Evolutionary conservation across 108 stramenopile species (phyloP).

Genomic region (Nitzschia palea): DNA sequence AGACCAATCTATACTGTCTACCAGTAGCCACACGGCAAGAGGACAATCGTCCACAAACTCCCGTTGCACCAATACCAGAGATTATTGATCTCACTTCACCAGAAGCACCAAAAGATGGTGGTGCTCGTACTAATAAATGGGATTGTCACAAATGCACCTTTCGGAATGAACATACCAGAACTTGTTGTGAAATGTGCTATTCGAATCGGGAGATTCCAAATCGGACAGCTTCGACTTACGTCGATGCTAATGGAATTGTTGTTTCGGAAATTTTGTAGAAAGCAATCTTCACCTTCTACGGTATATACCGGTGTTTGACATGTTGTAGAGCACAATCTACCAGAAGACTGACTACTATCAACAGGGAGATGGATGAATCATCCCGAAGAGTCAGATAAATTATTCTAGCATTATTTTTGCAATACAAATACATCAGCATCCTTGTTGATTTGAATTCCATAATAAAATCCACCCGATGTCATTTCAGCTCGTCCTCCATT

Average conservation of each 20-base stretch:
- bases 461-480: conserved; percentile 76
- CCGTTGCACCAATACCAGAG: background rate
- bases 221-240: too few relatives aligned
- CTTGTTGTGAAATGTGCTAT: too few relatives aligned
- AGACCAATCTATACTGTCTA: too few relatives aligned
- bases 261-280: too few relatives aligned
- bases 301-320: too few relatives aligned
- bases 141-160: conserved; percentile 19
- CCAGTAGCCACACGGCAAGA: too few relatives aligned
- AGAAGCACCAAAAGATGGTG: background rate
- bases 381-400: background rate
- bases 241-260: too few relatives aligned
- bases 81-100: conserved; percentile 12
- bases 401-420: background rate
- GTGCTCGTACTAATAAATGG: conserved; percentile 4
- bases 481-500: conserved; percentile 56
- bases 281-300: too few relatives aligned
- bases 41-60: too few relatives aligned
- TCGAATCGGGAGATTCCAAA: too few relatives aligned
- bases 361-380: background rate
- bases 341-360: background rate
- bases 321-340: too few relatives aligned
- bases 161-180: too few relatives aligned
- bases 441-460: conserved; percentile 63
- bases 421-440: conserved; percentile 65